Conservation (phyloP, 805 yeast genomes). For the Candida silvicultrix region DNA sequence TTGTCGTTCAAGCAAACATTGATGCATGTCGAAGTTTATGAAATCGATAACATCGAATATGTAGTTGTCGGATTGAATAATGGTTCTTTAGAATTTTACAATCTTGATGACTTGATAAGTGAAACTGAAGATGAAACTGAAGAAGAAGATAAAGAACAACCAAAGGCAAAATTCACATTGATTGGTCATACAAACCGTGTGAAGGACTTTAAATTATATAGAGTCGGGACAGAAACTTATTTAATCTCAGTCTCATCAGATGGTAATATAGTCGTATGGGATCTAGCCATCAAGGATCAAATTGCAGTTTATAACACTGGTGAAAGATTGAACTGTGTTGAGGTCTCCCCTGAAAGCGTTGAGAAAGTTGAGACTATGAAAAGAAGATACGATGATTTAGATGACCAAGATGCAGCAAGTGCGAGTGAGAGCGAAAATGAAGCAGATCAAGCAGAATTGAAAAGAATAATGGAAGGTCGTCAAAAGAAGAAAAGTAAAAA, state of each 20-base stretch:
- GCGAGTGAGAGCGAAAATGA: constrained; percentile 71
- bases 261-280: constrained; percentile 92
- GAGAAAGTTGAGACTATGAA: constrained; percentile 71
- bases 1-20: constrained; percentile 48
- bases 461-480: constrained; percentile 46
- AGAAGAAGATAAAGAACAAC: constrained; percentile 8
- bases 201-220: constrained; percentile 62
- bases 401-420: constrained; percentile 32
- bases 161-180: constrained; percentile 49
- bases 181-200: constrained; percentile 84
- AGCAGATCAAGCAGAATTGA: constrained; percentile 64
- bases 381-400: constrained; percentile 37
- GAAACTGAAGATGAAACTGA: constrained; percentile 20
- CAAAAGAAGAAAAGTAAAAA: constrained; percentile 29
- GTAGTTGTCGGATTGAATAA: constrained; percentile 63
- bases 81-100: constrained; percentile 61
- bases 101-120: constrained; percentile 29
- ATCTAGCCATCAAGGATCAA: constrained; percentile 60
- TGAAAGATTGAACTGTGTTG: constrained; percentile 85
- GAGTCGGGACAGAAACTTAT: constrained; percentile 33
- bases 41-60: constrained; percentile 44
- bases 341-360: constrained; percentile 66
- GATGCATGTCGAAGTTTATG: constrained; percentile 57
- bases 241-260: constrained; percentile 86
- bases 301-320: constrained; percentile 87